Base-by-base conservation (phyloP, 768 basidiomycete genomes). In the Artomyces pyxidatus region DNA sequence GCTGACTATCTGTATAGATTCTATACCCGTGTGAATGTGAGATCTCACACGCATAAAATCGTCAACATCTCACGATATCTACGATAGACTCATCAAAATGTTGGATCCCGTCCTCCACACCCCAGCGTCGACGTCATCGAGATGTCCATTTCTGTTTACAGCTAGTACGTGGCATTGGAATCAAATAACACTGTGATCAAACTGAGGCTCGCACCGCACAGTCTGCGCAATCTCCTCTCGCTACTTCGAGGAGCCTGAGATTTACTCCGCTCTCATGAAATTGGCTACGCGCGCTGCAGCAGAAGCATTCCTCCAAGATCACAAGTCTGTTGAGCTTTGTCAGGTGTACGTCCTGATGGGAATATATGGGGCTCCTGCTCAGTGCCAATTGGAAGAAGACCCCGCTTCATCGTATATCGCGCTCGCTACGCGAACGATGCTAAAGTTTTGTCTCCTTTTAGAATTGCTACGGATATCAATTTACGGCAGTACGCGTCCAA, bases 141-240 rank as follows among this genome's bases (percentile, higher is more conserved):
- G 93, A 19, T 89, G 85, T 58, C 89, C 92, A 2, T 95, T 95
- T 71, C 65, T 97, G 30, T 92, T 95, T 66, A 94, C 93, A 27
- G 88, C 91, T 49, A 78, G 88, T 90, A 58, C 77, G 81, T 79
- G 55, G n/a, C n/a, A n/a, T n/a, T n/a, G n/a, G n/a, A n/a, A n/a
- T n/a, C n/a, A n/a, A n/a, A n/a, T n/a, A n/a, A n/a, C n/a, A n/a
- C n/a, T n/a, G n/a, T n/a, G n/a, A n/a, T n/a, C n/a, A n/a, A n/a
- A n/a, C n/a, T n/a, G n/a, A n/a, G n/a, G n/a, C n/a, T n/a, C n/a
- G n/a, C n/a, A n/a, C 14, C 6, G 26, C 16, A 16, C 40, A 88
- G 87, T 96, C 37, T 95, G 92, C 62, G 91, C 88, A 2, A 78
- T 93, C 48, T 81, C 92, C 5, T 91, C 91, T 11, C 73, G 91